Conservation (phyloP, 2,329 filamentous ascomycete genomes). For the Neophaeococcomyces mojaviensis region DNA sequence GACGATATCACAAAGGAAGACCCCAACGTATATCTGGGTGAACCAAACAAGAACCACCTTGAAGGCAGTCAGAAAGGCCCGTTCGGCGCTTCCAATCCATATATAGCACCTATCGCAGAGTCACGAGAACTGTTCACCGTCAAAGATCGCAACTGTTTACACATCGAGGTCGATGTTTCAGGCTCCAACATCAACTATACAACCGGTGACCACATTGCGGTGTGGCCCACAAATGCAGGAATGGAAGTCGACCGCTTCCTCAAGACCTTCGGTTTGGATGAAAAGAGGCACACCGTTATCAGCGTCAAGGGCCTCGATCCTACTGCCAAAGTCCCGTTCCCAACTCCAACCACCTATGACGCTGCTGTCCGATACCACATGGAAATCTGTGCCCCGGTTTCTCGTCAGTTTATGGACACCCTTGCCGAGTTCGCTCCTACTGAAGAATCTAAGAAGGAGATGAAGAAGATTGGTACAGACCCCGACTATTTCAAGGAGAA, state of each 20-base stretch:
- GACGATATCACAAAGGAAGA: conserved; percentile 67
- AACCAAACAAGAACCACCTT: conserved; percentile 93
- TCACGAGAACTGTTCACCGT: conserved; percentile 86
- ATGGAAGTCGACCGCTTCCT: conserved; percentile 87
- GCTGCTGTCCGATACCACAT: conserved; percentile 90
- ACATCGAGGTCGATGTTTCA: conserved; percentile 88
- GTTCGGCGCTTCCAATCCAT: conserved; percentile 94
- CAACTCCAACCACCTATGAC: conserved; percentile 93
- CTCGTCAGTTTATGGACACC: conserved; percentile 85
- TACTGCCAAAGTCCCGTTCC: conserved; percentile 95
- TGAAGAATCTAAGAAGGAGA: conserved; percentile 76
- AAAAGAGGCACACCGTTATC: conserved; percentile 76
- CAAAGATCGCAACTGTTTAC: conserved; percentile 88
- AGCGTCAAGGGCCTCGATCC: conserved; percentile 85
- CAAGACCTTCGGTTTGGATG: conserved; percentile 63
- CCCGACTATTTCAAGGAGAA: conserved; percentile 93
- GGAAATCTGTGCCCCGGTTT: conserved; percentile 91
- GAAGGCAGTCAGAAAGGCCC: conserved; percentile 77
- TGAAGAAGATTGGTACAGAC: conserved; percentile 80
- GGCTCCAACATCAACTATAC: conserved; percentile 87
- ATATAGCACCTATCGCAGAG: conserved; percentile 85
- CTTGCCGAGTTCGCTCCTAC: conserved; percentile 83
- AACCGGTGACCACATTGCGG: conserved; percentile 91
- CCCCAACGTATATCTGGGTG: conserved; percentile 81
- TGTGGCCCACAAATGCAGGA: conserved; percentile 95